Conservation (phyloP, 768 basidiomycete genomes). For the Amanita subjunquillea region DNA sequence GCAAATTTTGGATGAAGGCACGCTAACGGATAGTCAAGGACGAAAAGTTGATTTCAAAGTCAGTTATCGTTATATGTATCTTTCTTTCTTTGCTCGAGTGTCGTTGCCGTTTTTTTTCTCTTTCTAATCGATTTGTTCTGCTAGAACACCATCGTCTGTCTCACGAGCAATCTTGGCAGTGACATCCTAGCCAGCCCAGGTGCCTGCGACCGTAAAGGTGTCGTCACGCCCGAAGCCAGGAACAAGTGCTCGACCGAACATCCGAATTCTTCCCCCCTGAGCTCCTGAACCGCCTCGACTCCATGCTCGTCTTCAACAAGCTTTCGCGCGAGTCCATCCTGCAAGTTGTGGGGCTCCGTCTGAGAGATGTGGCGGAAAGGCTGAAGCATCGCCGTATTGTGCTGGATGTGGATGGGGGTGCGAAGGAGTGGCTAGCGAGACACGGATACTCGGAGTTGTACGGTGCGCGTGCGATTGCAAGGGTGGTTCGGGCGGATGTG, state of each 20-base stretch:
- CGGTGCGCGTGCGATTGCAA: conserved; percentile 79
- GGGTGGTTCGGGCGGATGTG: conserved; percentile 77
- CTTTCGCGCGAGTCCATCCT: conserved; percentile 64
- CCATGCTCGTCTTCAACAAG: conserved; percentile 87
- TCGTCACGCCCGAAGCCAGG: conserved; percentile 51
- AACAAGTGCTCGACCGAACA: conserved; percentile 65
- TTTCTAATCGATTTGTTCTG: neutral
- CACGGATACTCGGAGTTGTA: conserved; percentile 80
- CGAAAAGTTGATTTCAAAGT: conserved; percentile 88
- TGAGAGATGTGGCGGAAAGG: conserved; percentile 63
- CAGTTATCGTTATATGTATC: neutral
- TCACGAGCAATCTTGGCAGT: conserved; percentile 76
- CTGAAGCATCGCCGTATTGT: conserved; percentile 56
- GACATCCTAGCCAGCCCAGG: conserved; percentile 64
- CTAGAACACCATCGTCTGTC: conserved; percentile 84
- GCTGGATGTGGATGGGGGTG: conserved; percentile 55
- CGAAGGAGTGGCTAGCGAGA: conserved; percentile 58
- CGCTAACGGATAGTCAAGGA: conserved; percentile 84
- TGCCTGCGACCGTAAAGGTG: conserved; percentile 52
- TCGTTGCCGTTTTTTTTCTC: neutral
- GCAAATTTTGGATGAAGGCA: conserved; percentile 87
- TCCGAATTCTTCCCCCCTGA: conserved; percentile 84
- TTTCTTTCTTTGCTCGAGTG: neutral
- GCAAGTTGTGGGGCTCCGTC: conserved; percentile 68
- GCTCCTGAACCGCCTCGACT: conserved; percentile 81